Percentiles rank a stretch among this genome's conserved stretches.
These are phyloP conservation scores for Fragilaria crotonensis DNA, from an alignment of 108 stramenopile species.

Conservation along the genomic window DNA sequence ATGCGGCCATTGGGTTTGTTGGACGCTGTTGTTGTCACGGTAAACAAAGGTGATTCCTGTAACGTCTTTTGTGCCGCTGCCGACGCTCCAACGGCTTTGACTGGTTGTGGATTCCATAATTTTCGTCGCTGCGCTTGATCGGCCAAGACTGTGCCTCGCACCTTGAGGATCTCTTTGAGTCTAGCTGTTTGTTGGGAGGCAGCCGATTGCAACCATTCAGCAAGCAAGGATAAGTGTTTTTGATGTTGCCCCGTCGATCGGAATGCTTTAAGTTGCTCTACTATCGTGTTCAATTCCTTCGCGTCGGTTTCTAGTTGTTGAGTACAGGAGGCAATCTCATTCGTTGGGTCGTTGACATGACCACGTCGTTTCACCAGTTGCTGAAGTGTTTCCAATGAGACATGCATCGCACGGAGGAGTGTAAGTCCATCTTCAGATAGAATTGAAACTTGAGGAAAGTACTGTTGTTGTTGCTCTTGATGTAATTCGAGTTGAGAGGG, in stretches of 20 bases:
- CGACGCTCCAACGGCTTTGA: slow-evolving; percentile 7
- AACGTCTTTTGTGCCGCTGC: too few relatives aligned
- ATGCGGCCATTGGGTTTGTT: slow-evolving; percentile 4
- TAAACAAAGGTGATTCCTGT: not conserved
- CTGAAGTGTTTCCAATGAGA: slow-evolving; percentile 44
- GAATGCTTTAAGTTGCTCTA: slow-evolving; percentile 7
- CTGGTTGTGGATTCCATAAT: slow-evolving; percentile 25
- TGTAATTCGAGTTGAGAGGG: not conserved
- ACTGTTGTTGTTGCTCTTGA: slow-evolving; percentile 1
- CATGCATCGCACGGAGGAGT: slow-evolving; percentile 50
- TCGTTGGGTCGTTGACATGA: slow-evolving; percentile 80
- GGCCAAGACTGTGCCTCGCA: slow-evolving; percentile 55
- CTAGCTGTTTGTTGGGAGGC: slow-evolving; percentile 42
- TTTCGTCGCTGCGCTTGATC: slow-evolving; percentile 73
- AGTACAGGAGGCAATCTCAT: slow-evolving; percentile 45
- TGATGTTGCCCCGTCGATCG: slow-evolving; percentile 35
- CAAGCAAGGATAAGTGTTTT: slow-evolving; percentile 61
- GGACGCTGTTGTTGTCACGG: not conserved
- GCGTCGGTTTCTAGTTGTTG: slow-evolving; percentile 55
- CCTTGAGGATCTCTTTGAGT: slow-evolving; percentile 57
- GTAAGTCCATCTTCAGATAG: slow-evolving; percentile 54
- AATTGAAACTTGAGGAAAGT: slow-evolving; percentile 2
- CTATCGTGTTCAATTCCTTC: slow-evolving; percentile 50
- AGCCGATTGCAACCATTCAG: slow-evolving; percentile 44
- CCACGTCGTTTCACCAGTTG: slow-evolving; percentile 63